These are phyloP conservation scores for Dendrobium officinale DNA, from an alignment of 106 monocot genomes.

Conservation along the genomic window DNA sequence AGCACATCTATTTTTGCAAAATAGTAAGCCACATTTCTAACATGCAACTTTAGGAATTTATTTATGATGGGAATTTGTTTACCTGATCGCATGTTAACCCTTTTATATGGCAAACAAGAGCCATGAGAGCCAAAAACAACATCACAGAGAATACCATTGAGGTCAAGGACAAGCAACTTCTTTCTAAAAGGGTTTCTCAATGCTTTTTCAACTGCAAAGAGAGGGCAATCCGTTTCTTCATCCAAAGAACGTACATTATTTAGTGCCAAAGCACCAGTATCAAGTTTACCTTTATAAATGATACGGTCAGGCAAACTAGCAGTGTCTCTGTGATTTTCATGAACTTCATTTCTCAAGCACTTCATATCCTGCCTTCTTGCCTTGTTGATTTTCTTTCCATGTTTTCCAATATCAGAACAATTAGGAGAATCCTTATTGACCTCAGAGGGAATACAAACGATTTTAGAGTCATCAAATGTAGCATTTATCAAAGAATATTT, in stretches of 20 bases:
- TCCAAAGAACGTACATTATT: not conserved
- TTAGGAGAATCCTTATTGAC: too few species aligned
- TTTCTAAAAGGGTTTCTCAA: constrained; percentile 19
- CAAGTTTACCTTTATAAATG: not conserved
- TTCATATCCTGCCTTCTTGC: not conserved
- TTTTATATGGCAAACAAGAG: constrained; percentile 20
- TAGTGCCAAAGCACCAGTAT: not conserved
- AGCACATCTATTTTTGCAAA: constrained; percentile 6
- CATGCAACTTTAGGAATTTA: not conserved
- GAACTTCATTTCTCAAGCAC: not conserved
- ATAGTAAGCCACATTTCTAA: not conserved
- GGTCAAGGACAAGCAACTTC: constrained; percentile 71
- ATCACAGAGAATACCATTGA: constrained; percentile 90
- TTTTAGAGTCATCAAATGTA: not conserved
- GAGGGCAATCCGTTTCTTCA: not conserved
- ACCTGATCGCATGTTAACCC: constrained; percentile 49
- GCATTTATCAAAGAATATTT: not conserved
- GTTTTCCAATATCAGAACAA: too few species aligned
- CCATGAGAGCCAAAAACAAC: constrained; percentile 18
- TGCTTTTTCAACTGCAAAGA: constrained; percentile 5
- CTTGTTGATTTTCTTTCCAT: too few species aligned
- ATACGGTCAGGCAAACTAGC: not conserved
- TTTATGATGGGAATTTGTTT: not conserved
- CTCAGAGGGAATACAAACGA: too few species aligned
- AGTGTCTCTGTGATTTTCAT: not conserved